phyloP scores from a whole-genome alignment of 352 stramenopile species.

The Globisporangium solare region DNA sequence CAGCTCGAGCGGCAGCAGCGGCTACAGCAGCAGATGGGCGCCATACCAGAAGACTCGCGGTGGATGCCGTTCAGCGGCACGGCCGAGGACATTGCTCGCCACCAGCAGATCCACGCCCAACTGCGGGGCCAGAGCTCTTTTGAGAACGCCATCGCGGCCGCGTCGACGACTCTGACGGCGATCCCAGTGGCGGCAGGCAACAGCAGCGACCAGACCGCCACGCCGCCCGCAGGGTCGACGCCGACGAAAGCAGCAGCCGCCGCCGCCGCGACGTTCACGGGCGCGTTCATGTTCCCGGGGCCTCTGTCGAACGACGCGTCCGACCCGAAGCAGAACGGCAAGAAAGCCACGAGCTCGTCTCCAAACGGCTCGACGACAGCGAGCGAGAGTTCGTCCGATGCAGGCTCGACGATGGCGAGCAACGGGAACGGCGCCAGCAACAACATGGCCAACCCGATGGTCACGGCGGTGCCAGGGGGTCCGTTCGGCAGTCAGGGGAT shows the following conservation, averaged over 20 bases:
- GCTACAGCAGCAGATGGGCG: slow-evolving; percentile 16
- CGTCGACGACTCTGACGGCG: slow-evolving; percentile 32
- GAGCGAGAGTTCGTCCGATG: slow-evolving; percentile 13
- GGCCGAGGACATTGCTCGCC: slow-evolving; percentile 5
- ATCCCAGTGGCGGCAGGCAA: slow-evolving; percentile 17
- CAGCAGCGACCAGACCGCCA: not conserved
- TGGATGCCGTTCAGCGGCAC: slow-evolving; percentile 9
- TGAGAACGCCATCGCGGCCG: slow-evolving; percentile 28
- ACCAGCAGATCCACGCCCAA: slow-evolving; percentile 17
- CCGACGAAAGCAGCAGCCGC: slow-evolving; percentile 1
- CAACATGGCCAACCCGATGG: slow-evolving; percentile 4
- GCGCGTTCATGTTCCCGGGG: slow-evolving; percentile 8
- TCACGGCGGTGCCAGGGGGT: not conserved
- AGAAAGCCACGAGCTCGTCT: slow-evolving; percentile 2
- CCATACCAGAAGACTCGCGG: slow-evolving; percentile 12
- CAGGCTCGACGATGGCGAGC: not conserved
- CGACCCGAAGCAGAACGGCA: slow-evolving; percentile 2
- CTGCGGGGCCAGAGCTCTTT: slow-evolving; percentile 19
- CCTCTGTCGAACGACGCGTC: not conserved
- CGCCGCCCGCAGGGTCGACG: not conserved
- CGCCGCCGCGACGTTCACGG: slow-evolving; percentile 4
- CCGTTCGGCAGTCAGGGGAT: slow-evolving; percentile 30
- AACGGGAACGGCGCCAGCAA: slow-evolving; percentile 4
- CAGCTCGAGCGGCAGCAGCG: slow-evolving; percentile 18
- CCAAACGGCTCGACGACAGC: slow-evolving; percentile 11